Evolutionary conservation across 495 filamentous ascomycete genomes (phyloP), one percentile per base, ranked within the genome.

Genomic region (Xanthoparmelia taractica): DNA sequence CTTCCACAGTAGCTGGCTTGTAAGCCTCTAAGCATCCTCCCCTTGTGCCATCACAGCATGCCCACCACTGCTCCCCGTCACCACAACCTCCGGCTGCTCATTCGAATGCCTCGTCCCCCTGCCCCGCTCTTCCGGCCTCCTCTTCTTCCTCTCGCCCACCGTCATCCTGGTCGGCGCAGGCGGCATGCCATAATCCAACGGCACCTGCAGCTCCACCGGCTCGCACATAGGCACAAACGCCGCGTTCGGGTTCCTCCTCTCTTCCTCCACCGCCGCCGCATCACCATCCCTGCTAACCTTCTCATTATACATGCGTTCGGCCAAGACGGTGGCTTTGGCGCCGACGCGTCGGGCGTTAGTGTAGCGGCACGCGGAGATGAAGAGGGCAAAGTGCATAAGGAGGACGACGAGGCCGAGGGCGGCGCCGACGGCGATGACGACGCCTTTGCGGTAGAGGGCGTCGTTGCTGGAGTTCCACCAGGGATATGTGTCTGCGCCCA

Each of bases 281-380:
- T n/a, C n/a, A n/a, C 4, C 50, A 2, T 10, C 50, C 10, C 4
- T 4, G 29, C 47, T 20, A 1, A 38, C 45, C 37, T 36, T 60
- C 4, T 65, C 57, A 1, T 37, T 23, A 10, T 43, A 55, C 63
- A 65, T 65, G 1, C 33, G 27, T 0, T 50, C 29, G 0, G 63
- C 63, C 11, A 65, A 38, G 12, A 40, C 48, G 3, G 57, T 37
- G 8, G 63, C 63, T 56, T 47, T 31, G 2, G 50, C 27, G 1
- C 29, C 38, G 11, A 65, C 25, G 4, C 29, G 50, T n/a, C 70
- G 66, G 1, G 63, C 36, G 37, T 70, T 52, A 34, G 73, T 75
- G 41, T 73, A 71, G 36, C 72, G 67, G 60, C 73, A 75, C 8
- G 73, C 72, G 66, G 70, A 73, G 20, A 75, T 55, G 66, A 75